phyloP scores from a whole-genome alignment of 176 grass and related monocot species.

The Carex myosuroides region DNA sequence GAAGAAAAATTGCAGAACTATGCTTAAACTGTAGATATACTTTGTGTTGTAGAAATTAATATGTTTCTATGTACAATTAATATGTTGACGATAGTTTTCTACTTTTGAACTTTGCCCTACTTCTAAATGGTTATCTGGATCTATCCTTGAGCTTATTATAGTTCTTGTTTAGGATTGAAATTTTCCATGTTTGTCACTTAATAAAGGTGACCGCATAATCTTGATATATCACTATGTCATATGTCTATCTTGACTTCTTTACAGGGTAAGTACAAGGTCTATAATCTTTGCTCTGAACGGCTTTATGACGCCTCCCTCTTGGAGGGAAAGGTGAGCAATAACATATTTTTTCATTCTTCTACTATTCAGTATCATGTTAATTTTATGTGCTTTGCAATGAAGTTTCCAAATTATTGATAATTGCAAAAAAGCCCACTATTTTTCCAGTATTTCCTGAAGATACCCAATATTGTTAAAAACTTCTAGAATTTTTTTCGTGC shows the following conservation, averaged over 20 bases:
- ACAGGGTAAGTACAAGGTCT: constrained; percentile 98
- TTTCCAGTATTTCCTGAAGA: not conserved
- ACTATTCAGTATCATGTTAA: not conserved
- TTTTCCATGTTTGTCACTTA: too few relatives aligned
- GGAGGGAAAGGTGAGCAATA: constrained; percentile 79
- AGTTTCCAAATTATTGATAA: not conserved
- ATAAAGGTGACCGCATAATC: not conserved
- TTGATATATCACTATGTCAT: not conserved
- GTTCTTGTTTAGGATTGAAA: not conserved
- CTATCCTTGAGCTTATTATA: not conserved
- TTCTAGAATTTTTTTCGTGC: not conserved
- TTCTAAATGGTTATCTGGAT: too few relatives aligned
- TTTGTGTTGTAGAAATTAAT: not conserved
- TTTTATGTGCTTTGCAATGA: not conserved
- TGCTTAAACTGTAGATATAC: not conserved
- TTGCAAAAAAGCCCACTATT: not conserved
- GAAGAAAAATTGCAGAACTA: too few relatives aligned
- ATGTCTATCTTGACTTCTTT: constrained; percentile 21
- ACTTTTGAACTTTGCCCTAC: not conserved
- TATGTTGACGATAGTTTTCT: not conserved
- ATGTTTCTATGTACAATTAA: not conserved
- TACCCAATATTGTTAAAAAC: not conserved
- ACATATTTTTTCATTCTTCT: not conserved
- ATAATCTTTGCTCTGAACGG: constrained; percentile 97
- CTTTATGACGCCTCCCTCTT: constrained; percentile 95